Percentiles rank a stretch among this genome's conserved stretches.
phyloP scores from a whole-genome alignment of 768 basidiomycete genomes.

The Xerocomus brunneocitrinus region DNA sequence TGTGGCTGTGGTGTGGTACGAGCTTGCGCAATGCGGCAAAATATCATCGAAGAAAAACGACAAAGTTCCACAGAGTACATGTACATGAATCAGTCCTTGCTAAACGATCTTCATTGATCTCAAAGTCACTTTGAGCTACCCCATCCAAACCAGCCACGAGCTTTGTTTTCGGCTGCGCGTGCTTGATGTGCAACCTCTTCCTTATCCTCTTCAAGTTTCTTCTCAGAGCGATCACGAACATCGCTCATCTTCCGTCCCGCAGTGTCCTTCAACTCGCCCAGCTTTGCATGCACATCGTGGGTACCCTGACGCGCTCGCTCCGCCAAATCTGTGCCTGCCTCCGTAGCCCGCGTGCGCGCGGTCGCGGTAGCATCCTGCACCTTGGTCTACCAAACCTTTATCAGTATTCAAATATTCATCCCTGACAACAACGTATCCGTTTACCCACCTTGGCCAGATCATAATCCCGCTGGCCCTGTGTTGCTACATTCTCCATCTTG shows the following conservation, averaged over 20 bases:
- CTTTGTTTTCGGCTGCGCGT: constrained; percentile 21
- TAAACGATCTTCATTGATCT: neutral
- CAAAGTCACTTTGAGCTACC: constrained; percentile 28
- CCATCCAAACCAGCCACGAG: constrained; percentile 39
- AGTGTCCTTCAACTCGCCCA: constrained; percentile 22
- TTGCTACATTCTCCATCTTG: constrained; percentile 24
- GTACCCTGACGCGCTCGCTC: constrained; percentile 24
- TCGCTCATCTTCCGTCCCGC: constrained; percentile 25
- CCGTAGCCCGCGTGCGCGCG: constrained; percentile 17
- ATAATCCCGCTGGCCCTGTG: constrained; percentile 32
- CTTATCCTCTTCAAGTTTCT: constrained; percentile 28
- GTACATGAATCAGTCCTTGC: neutral
- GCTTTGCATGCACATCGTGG: constrained; percentile 22
- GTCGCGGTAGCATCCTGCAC: constrained; percentile 14
- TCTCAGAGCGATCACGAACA: constrained; percentile 24
- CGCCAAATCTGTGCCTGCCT: constrained; percentile 22
- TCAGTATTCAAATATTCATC: neutral
- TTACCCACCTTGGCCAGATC: constrained; percentile 33
- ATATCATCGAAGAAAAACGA: too few relatives aligned
- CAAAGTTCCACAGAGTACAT: neutral
- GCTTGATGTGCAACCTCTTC: constrained; percentile 21
- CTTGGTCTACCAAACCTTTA: constrained; percentile 10
- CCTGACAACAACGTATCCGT: neutral
- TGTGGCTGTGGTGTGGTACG: neutral
- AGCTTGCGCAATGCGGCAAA: too few relatives aligned